These are phyloP conservation scores for Blastocystis sp. DNA, from an alignment of 352 stramenopile species.

Conservation along the genomic window DNA sequence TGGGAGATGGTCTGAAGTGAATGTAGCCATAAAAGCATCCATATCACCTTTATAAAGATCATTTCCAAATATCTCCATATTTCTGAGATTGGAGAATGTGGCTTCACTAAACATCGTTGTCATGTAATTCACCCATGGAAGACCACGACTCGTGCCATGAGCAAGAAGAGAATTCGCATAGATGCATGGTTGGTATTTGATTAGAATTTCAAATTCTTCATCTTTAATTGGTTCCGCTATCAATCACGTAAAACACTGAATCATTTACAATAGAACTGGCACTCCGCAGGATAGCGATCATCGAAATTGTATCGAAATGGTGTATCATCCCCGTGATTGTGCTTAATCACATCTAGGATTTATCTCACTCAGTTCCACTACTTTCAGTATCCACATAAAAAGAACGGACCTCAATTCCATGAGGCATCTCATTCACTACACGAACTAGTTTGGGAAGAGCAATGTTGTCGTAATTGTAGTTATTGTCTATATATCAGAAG, in stretches of 20 bases:
- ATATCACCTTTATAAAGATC: constrained; percentile 27
- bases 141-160: constrained; percentile 10
- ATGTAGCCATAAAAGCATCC: neutral
- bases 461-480: constrained; percentile 58
- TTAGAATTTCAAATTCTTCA: constrained; percentile 42
- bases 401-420: constrained; percentile 4
- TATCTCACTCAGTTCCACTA: neutral
- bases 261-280: constrained; percentile 34
- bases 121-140: constrained; percentile 29
- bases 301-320: constrained; percentile 65
- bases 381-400: constrained; percentile 44
- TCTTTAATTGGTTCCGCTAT: constrained; percentile 55
- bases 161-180: constrained; percentile 13
- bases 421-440: neutral
- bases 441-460: constrained; percentile 22
- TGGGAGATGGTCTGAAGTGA: constrained; percentile 35
- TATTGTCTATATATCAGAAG: constrained; percentile 18
- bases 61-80: constrained; percentile 63
- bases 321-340: constrained; percentile 48
- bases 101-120: neutral
- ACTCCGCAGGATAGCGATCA: constrained; percentile 27
- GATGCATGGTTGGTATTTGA: constrained; percentile 57
- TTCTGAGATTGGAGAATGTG: neutral
- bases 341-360: constrained; percentile 39
- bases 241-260: neutral